phyloP scores from a whole-genome alignment of 306 rosid species.

The Citrullus amarus region DNA sequence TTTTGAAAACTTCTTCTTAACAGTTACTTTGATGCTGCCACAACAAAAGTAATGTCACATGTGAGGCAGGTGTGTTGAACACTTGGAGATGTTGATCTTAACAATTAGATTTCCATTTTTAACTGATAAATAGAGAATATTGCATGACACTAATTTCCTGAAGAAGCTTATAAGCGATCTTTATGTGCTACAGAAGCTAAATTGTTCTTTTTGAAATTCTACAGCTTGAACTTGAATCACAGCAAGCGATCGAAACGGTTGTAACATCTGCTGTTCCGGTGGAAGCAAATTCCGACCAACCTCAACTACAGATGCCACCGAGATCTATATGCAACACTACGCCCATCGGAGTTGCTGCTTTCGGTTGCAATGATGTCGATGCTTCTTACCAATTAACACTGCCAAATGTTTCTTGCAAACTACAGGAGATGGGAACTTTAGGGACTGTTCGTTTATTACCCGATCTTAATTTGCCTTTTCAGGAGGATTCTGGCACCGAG shows the following conservation, averaged over 20 bases:
- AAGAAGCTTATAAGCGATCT: not conserved
- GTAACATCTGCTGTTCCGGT: conserved; percentile 6
- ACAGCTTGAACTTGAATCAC: conserved; percentile 49
- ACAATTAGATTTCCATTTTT: not conserved
- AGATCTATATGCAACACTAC: conserved; percentile 12
- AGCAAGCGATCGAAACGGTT: conserved; percentile 15
- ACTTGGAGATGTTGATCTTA: not conserved
- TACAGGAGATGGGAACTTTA: conserved; percentile 24
- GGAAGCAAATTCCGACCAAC: conserved; percentile 11
- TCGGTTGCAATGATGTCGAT: conserved; percentile 9
- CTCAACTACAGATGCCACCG: conserved; percentile 14
- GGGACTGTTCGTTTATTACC: conserved; percentile 45
- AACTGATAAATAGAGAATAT: not conserved
- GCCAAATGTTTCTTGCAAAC: conserved; percentile 19
- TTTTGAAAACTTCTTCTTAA: not conserved
- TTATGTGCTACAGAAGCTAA: conserved; percentile 15
- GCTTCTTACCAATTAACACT: conserved; percentile 9
- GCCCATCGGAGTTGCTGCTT: conserved; percentile 1
- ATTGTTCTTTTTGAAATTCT: not conserved
- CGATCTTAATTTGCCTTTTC: conserved; percentile 69
- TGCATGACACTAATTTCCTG: not conserved
- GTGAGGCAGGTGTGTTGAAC: too few relatives aligned
- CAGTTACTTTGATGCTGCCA: not conserved
- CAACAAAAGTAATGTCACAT: too few relatives aligned
- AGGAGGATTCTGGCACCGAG: conserved; percentile 20